Base-by-base conservation (phyloP, 306 rosid species). In the Vigna nakashimae region DNA sequence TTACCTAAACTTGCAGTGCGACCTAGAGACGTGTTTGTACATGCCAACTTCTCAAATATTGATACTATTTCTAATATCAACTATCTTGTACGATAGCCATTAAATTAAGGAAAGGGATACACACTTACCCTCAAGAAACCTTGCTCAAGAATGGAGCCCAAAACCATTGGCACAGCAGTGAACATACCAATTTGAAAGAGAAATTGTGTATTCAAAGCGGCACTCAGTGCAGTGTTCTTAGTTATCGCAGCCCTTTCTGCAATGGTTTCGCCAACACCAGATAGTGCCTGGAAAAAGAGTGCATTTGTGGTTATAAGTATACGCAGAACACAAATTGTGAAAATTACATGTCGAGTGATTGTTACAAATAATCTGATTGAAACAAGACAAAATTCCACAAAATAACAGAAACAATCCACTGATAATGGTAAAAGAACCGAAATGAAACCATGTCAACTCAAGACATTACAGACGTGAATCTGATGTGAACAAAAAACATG, bases 131-230 rank as follows among this genome's bases (percentile, higher is more conserved):
- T 91, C 56, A 94, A 82, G 80, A 94, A 88, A 71, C 98, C 98
- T 57, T 88, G 95, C 82, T 94, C 98, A 79, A 92, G 85, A 85
- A 94, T 87, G 80, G 66, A 88, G 62, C 97, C 97, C 82, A 92
- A 81, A 73, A 94, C 16, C 97, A 94, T 94, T 34, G 97, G 98
- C 73, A 94, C 87, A 0, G 97, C 97, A 59, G 98, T 90, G 87
- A 90, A 92, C 78, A 92, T 40, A 76, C 98, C 98, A 83, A 92
- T 90, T 82, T 92, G 98, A 69, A 89, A 75, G 79, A 94, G 97
- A 69, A 94, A 94, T 84, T 94, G 97, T 0, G 97, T 87, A 71
- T 83, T 92, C 64, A 94, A 74, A 65, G 97, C 93, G 69, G 91
- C 89, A 79, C 83, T 84, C 78, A 94, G 83, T 59, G 98, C 95